phyloP scores from a whole-genome alignment of 345 rosid genomes.

The Dimocarpus longan region DNA sequence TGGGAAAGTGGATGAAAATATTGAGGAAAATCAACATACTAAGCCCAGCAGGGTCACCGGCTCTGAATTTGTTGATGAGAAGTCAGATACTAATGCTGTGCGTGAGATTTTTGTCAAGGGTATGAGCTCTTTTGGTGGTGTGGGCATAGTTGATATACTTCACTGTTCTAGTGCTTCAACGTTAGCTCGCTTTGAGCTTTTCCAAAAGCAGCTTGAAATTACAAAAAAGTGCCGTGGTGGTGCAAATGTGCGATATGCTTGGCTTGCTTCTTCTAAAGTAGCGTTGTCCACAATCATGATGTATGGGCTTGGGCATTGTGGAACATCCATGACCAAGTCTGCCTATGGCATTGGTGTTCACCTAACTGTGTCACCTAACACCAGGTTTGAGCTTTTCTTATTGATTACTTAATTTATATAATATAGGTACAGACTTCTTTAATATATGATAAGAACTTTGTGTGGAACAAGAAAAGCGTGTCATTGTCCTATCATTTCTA shows the following conservation, averaged over 20 bases:
- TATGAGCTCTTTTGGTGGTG: conserved; percentile 45
- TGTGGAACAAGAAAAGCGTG: background rate
- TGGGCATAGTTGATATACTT: conserved; percentile 46
- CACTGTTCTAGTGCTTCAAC: conserved; percentile 46
- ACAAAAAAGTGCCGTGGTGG: conserved; percentile 68
- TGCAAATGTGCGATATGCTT: conserved; percentile 78
- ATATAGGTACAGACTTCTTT: background rate
- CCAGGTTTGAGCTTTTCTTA: conserved; percentile 52
- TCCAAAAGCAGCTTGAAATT: conserved; percentile 76
- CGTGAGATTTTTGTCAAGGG: conserved; percentile 56
- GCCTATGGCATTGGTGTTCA: conserved; percentile 76
- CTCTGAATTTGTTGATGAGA: conserved; percentile 19
- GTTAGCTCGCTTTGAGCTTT: conserved; percentile 64
- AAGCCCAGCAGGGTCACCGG: conserved; percentile 14
- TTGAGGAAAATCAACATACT: conserved; percentile 33
- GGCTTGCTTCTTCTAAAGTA: conserved; percentile 79
- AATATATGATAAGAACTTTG: background rate
- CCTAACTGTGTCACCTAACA: conserved; percentile 57
- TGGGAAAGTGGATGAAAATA: conserved; percentile 43
- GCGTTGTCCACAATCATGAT: conserved; percentile 41
- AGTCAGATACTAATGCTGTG: conserved; percentile 47
- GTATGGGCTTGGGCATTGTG: conserved; percentile 76
- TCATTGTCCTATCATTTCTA: background rate
- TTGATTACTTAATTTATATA: background rate
- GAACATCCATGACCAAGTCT: conserved; percentile 50